Evolutionary conservation across 1,284 basidiomycete species (phyloP), one percentile per base, ranked within the genome.

Genomic region (Pseudozyma sp.): DNA sequence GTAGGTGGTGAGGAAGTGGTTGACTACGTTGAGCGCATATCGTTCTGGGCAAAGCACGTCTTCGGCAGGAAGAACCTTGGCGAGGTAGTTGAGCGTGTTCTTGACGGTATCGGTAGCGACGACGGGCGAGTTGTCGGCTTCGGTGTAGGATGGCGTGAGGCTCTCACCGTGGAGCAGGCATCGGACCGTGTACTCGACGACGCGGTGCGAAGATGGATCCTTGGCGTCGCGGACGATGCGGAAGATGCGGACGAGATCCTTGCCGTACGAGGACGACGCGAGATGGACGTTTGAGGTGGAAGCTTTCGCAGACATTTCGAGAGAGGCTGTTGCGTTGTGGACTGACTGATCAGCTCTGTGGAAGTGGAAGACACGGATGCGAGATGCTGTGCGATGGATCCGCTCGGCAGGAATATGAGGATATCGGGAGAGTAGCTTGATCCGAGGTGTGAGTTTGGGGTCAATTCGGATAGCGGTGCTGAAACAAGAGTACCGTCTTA

Each of bases 21-120:
- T 89, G 7, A 89, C 93, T 16, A 97, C 88, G 79, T 96, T 92
- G 13, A 97, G 87, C 0, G 92, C 94, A 81, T 97, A 97, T 54
- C 89, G 88, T 80, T 95, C 93, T 0, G 94, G 91, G 54, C 73
- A 64, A 47, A 73, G 61, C n/a, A 81, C 70, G 52, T 70, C 64
- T 31, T 67, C 63, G 47, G 52, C 55, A 7, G 62, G 54, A 29
- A 73, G 57, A 31, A 64, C 69, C 60, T 76, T 73, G 37, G 71
- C 77, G 49, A 80, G 75, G 67, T 68, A 66, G 58, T 97, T 93
- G 19, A 90, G 91, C 57, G 95, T 96, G 86, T 97, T 96, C 87
- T 97, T 97, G 85, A 95, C 92, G 92, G 77, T 74, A 52, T 78
- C 78, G 13, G 81, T 83, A 37, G 81, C 75, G 14, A 83, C 81